A percentile compares a stretch with the other conserved stretches of the same genome.
phyloP scores from a whole-genome alignment of 345 rosid species.

The Camelina laxa region DNA sequence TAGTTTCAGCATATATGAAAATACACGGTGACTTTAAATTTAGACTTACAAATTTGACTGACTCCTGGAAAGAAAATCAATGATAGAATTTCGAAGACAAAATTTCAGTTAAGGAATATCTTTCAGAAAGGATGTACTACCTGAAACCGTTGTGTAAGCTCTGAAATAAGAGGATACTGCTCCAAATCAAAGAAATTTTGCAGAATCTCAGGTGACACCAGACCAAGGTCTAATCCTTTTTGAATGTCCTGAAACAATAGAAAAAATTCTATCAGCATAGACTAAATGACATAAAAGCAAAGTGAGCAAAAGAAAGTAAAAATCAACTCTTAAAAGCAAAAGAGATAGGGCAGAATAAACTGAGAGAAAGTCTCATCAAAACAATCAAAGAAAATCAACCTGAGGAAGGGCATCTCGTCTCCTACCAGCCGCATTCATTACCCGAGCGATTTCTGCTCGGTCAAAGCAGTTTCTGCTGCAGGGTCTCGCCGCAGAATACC shows the following conservation, averaged over 20 bases:
- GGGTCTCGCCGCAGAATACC: constrained; percentile 96
- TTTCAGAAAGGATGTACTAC: constrained; percentile 55
- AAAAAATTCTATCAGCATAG: constrained; percentile 20
- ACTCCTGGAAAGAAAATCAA: too few relatives aligned
- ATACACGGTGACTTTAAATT: too few relatives aligned
- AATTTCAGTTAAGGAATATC: constrained; percentile 8
- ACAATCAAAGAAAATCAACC: constrained; percentile 47
- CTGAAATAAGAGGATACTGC: constrained; percentile 79
- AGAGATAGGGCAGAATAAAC: neutral
- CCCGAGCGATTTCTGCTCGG: constrained; percentile 93
- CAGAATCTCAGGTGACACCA: constrained; percentile 91
- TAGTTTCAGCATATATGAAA: too few relatives aligned
- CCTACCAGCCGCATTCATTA: constrained; percentile 96
- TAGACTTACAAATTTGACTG: too few relatives aligned
- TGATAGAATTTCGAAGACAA: constrained; percentile 3
- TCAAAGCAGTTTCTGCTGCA: constrained; percentile 94
- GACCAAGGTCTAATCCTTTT: constrained; percentile 92
- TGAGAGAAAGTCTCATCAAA: constrained; percentile 1
- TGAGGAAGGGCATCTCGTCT: constrained; percentile 86
- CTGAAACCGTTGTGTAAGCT: constrained; percentile 87
- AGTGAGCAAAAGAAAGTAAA: constrained; percentile 2
- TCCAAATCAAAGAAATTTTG: constrained; percentile 93
- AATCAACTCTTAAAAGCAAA: neutral
- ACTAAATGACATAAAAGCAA: constrained; percentile 15
- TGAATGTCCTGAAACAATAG: constrained; percentile 75